Evolutionary conservation across 2,329 filamentous ascomycete species (phyloP).

Genomic region (Trichothecium roseum): DNA sequence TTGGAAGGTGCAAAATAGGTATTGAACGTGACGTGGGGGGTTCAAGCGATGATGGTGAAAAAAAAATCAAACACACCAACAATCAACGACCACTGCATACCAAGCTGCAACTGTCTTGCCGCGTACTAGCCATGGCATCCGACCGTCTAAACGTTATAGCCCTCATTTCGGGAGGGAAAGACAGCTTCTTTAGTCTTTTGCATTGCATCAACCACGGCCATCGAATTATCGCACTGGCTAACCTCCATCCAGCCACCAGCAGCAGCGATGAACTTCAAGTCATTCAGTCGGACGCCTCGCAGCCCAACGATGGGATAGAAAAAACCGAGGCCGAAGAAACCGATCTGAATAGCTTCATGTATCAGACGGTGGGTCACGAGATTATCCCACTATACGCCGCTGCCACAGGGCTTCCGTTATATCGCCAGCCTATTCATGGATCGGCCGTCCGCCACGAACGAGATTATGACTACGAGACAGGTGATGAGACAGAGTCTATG

Average conservation of each 20-base stretch:
- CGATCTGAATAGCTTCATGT: constrained; percentile 96
- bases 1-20: too few relatives aligned
- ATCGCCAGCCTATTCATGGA: constrained; percentile 67
- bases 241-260: constrained; percentile 55
- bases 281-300: constrained; percentile 9
- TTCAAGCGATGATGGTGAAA: too few relatives aligned
- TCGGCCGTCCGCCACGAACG: constrained; percentile 58
- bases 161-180: constrained; percentile 91
- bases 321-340: constrained; percentile 12
- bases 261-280: constrained; percentile 4
- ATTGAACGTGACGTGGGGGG: too few relatives aligned
- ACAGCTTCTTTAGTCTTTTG: constrained; percentile 87
- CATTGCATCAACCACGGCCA: constrained; percentile 86
- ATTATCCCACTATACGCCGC: constrained; percentile 76
- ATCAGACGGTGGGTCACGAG: constrained; percentile 89
- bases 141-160: constrained; percentile 68
- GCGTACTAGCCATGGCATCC: too few relatives aligned
- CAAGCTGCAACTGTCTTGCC: too few relatives aligned
- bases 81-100: too few relatives aligned
- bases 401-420: constrained; percentile 73
- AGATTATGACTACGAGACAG: constrained; percentile 47
- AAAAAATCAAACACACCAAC: too few relatives aligned
- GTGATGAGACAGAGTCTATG: constrained; percentile 84
- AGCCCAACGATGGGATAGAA: not conserved
- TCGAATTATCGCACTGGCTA: constrained; percentile 76